Conservation (phyloP, 2,329 filamentous ascomycete species). For the Microsporum audouinii region DNA sequence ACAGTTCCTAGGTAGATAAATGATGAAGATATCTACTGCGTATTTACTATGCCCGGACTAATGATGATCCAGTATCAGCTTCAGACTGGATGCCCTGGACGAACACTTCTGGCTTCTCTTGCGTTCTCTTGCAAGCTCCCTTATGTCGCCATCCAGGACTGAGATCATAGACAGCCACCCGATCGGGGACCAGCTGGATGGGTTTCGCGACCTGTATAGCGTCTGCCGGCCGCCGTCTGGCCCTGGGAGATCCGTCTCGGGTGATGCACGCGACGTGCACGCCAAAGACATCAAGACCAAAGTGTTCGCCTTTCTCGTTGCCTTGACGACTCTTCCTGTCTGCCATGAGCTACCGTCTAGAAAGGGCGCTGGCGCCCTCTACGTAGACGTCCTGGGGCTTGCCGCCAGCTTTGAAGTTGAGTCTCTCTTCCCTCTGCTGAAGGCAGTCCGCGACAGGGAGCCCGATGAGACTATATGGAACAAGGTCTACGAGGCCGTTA, state of each 20-base stretch:
- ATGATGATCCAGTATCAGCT: background rate
- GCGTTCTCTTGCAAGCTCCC: background rate
- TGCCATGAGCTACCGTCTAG: background rate
- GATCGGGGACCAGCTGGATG: background rate
- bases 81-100: background rate
- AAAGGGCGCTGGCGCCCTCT: background rate
- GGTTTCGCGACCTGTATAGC: background rate
- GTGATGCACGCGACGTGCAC: background rate
- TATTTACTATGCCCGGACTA: no score
- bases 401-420: background rate
- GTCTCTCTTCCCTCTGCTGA: background rate
- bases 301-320: background rate
- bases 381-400: background rate
- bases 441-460: background rate
- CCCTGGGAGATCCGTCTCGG: background rate
- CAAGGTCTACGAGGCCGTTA: constrained; percentile 12
- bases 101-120: background rate
- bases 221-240: background rate
- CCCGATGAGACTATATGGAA: background rate
- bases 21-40: no score
- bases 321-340: background rate
- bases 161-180: background rate
- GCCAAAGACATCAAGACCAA: background rate
- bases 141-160: background rate
- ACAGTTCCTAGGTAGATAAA: no score